A percentile compares a stretch with the other conserved stretches of the same genome.
Evolutionary conservation across 2,329 filamentous ascomycete species (phyloP).

Genomic region (Fusarium chaquense): DNA sequence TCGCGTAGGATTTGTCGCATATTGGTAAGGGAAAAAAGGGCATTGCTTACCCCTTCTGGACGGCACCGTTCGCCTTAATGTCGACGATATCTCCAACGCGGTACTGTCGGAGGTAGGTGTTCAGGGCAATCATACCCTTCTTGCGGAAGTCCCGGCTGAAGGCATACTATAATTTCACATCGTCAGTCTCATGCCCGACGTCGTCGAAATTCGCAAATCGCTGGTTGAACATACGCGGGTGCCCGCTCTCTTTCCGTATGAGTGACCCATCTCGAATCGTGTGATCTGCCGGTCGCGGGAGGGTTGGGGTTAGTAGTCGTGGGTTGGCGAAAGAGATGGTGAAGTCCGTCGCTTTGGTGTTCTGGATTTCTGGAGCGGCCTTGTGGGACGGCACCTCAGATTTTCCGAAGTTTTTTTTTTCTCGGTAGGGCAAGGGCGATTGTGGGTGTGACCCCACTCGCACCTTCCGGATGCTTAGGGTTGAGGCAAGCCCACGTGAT

Average conservation of each 20-base stretch:
- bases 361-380: constrained; percentile 54
- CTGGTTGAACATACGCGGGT: constrained; percentile 75
- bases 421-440: constrained; percentile 52
- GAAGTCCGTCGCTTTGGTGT: constrained; percentile 51
- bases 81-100: constrained; percentile 99
- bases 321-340: constrained; percentile 54
- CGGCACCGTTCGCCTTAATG: constrained; percentile 98
- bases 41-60: constrained; percentile 88
- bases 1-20: constrained; percentile 31
- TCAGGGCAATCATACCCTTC: constrained; percentile 92
- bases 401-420: constrained; percentile 53
- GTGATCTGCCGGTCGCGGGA: constrained; percentile 58
- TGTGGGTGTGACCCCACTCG: constrained; percentile 27
- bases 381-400: constrained; percentile 55
- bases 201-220: constrained; percentile 32
- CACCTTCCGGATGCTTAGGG: constrained; percentile 49
- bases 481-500: constrained; percentile 49
- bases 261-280: constrained; percentile 82
- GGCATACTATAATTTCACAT: constrained; percentile 71
- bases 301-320: constrained; percentile 59
- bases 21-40: constrained; percentile 24
- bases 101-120: constrained; percentile 95
- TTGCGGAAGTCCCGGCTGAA: constrained; percentile 96
- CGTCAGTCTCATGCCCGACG: constrained; percentile 49
- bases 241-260: constrained; percentile 86